Evolutionary conservation across 306 rosid species (phyloP).

Genomic region (Cicer judaicum): DNA sequence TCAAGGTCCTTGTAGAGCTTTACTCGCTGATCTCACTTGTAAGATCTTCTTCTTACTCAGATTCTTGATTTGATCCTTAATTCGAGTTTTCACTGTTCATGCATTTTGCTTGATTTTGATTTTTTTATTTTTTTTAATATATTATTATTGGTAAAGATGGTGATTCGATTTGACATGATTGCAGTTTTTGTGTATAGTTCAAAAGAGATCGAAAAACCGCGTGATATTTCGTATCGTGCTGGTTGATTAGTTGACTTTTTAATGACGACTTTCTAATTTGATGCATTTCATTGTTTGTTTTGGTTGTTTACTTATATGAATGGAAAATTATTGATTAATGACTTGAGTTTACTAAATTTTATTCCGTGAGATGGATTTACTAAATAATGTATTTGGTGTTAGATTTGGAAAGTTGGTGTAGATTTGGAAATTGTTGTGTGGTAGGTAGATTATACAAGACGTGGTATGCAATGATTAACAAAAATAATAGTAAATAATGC

Average conservation of each 20-base stretch:
- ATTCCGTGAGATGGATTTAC: background rate
- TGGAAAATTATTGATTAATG: background rate
- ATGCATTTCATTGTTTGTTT: background rate
- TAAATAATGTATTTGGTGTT: constrained; percentile 3
- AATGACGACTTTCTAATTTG: background rate
- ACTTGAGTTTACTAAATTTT: background rate
- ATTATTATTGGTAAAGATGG: background rate
- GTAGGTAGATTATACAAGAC: background rate
- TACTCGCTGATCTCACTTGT: constrained; percentile 92
- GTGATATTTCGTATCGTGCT: background rate
- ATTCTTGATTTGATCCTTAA: constrained; percentile 19
- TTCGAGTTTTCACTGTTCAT: constrained; percentile 4
- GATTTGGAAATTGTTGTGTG: background rate
- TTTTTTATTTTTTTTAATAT: background rate
- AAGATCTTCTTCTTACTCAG: constrained; percentile 19
- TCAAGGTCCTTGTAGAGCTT: constrained; percentile 89
- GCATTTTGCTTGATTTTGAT: background rate
- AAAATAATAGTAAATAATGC: background rate
- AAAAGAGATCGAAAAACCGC: background rate
- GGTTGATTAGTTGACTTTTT: constrained; percentile 38
- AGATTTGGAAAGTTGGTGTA: constrained; percentile 5
- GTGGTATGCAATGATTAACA: background rate
- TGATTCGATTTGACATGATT: background rate
- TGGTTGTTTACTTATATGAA: background rate
- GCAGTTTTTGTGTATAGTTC: background rate